Evolutionary conservation across 805 yeast genomes (phyloP), one percentile per base, ranked within the genome.

Genomic region (Zygosaccharomyces rouxii): DNA sequence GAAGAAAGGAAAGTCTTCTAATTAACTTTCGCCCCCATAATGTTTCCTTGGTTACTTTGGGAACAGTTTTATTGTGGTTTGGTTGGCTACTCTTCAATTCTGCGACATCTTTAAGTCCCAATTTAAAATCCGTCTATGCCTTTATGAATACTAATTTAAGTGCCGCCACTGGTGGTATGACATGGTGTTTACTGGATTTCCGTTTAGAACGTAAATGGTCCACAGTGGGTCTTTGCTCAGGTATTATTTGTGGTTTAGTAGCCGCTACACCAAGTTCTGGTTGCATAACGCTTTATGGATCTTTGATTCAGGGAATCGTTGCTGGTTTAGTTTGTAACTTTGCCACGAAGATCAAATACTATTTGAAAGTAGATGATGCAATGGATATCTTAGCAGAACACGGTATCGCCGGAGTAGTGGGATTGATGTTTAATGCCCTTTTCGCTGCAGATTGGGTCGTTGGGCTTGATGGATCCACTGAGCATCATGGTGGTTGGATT

Each of bases 11-110:
- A 56, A 73, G 74, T 56, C 74, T 85, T 50, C 78, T 89, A 78
- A 81, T 87, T 60, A 89, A 89, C 67, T 90, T 84, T 71, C 75
- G 98, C 56, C 98, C 99, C 5, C 99, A 92, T 71, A 92, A 92
- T 65, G 95, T 90, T 42, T 84, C 96, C 26, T 77, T 90, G 67
- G 87, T 94, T 44, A 87, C 95, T 14, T 71, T 92, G 57, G 98
- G 98, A 39, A 90, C 97, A 1, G 71, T 80, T 18, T 67, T 92
- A 33, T 78, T 92, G 55, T 94, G 96, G 86, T 83, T 88, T 61
- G 98, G 98, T 5, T 92, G 99, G 99, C 75, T 92, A 47, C 89
- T 94, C 14, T 92, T 92, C 78, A 94, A 92, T 66, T 95, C 97
- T 18, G 94, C 92, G 48, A 81, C 95, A 10, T 86, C 96, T 48